Evolutionary conservation across 768 basidiomycete genomes (phyloP).

Genomic region (Leucosporidium yakuticum): DNA sequence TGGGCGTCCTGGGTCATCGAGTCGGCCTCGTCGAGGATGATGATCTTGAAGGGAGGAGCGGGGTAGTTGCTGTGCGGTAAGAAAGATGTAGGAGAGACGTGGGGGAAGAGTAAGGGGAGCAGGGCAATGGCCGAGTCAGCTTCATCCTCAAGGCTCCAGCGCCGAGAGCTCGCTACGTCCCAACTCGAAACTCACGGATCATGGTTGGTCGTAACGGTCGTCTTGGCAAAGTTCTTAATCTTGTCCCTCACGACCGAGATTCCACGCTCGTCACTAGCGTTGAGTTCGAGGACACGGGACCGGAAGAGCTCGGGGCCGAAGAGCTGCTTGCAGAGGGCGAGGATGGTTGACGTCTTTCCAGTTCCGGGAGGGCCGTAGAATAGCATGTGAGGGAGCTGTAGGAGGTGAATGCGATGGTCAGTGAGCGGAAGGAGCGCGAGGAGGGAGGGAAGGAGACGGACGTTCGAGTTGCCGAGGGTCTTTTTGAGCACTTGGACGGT

Average conservation of each 20-base stretch:
- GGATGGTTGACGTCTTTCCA: slow-evolving; percentile 95
- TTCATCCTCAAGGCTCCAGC: no score
- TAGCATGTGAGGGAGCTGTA: slow-evolving; percentile 93
- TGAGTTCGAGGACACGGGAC: slow-evolving; percentile 87
- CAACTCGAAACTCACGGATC: slow-evolving; percentile 19
- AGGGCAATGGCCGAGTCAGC: background rate
- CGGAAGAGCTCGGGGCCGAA: slow-evolving; percentile 98
- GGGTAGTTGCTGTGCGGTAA: slow-evolving; percentile 64
- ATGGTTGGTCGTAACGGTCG: slow-evolving; percentile 36
- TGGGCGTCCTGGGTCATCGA: slow-evolving; percentile 99
- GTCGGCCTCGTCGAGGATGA: slow-evolving; percentile 97
- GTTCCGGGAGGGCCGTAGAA: slow-evolving; percentile 99
- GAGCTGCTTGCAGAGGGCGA: slow-evolving; percentile 84
- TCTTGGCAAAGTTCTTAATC: slow-evolving; percentile 87
- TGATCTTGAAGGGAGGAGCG: slow-evolving; percentile 96
- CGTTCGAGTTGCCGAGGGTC: slow-evolving; percentile 87
- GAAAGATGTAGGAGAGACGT: no score
- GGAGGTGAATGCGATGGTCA: background rate
- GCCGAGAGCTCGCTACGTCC: background rate
- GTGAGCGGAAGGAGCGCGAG: background rate
- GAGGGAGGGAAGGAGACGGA: slow-evolving; percentile 42
- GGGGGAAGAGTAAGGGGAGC: slow-evolving; percentile 46
- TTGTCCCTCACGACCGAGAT: slow-evolving; percentile 96
- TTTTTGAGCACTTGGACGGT: slow-evolving; percentile 86
- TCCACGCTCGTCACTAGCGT: slow-evolving; percentile 97